Conservation (phyloP, 257 asterid genomes). For the Solanum gandarillasii region DNA sequence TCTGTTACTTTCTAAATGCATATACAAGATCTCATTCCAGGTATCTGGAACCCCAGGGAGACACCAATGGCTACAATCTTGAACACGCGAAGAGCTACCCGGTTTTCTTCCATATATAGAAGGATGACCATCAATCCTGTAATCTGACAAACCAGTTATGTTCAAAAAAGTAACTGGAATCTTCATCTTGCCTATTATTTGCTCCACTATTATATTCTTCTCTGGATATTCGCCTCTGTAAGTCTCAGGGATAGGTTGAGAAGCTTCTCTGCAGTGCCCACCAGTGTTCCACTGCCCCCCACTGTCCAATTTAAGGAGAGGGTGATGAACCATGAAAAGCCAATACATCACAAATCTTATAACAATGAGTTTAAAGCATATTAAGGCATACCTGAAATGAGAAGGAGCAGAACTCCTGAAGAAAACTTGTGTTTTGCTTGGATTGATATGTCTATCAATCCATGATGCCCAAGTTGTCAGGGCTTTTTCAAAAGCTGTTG, state of each 20-base stretch:
- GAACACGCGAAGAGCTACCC: constrained; percentile 21
- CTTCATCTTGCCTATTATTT: constrained; percentile 56
- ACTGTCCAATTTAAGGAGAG: constrained; percentile 14
- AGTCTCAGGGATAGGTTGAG: constrained; percentile 40
- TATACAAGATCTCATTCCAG: constrained; percentile 72
- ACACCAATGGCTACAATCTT: constrained; percentile 99
- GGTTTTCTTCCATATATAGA: constrained; percentile 58
- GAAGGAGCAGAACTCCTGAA: constrained; percentile 90
- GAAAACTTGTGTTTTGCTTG: constrained; percentile 57
- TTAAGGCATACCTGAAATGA: constrained; percentile 70
- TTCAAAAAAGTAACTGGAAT: constrained; percentile 50
- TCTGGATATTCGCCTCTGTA: constrained; percentile 25
- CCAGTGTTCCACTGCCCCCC: constrained; percentile 90
- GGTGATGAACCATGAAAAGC: neutral
- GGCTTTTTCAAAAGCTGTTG: constrained; percentile 56
- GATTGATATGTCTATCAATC: constrained; percentile 64
- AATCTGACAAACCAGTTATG: constrained; percentile 60
- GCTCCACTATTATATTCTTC: constrained; percentile 47
- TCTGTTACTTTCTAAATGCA: neutral
- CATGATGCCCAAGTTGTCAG: constrained; percentile 74
- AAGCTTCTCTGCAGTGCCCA: constrained; percentile 82
- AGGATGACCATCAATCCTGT: constrained; percentile 85
- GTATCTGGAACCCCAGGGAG: constrained; percentile 94
- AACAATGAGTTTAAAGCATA: neutral
- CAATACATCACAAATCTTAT: neutral